Evolutionary conservation across 306 rosid genomes (phyloP), one percentile per base, ranked within the genome.

Genomic region (Biancaea sappan): DNA sequence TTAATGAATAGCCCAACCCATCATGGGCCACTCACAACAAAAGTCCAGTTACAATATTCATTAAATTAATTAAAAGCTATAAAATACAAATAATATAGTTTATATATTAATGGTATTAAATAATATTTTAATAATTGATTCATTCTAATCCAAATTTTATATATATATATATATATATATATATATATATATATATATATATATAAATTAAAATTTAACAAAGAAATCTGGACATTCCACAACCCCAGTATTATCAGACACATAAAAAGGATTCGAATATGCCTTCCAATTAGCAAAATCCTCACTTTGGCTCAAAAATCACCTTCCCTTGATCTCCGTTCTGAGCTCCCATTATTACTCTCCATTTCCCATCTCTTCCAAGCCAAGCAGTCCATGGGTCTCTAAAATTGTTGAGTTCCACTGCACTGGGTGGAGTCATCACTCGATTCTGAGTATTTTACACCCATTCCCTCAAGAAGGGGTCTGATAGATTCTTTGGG

Each of bases 371-470:
- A 59, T 85, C 86, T 4, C 59, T 40, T 43, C 88, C 87, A 8
- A 75, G 58, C 92, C 92, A 87, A 64, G 86, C 89, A 59, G 88
- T 87, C 15, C 87, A 80, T 7, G 92, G 92, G 70, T 87, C 92
- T 72, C 92, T 78, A 19, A 87, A 87, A 22, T 80, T 53, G 4
- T 6, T 0, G 15, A 48, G 61, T 11, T 81, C 88, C 69, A 80
- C 79, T 51, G 53, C 84, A 66, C 9, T 48, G 3, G 81, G 80
- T 25, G 84, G 71, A 15, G 79, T 54, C 56, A 85, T 73, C 1
- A 87, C 52, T 16, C 89, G 92, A 52, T 87, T 87, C 6, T 69
- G 79, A 73, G 87, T 70, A 22, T 72, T 34, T 75, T 87, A 83
- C 11, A 62, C 46, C 92, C 92, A 87, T 71, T 85, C 88, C 41